Evolutionary conservation across 768 basidiomycete species (phyloP).

Genomic region (Mrakia hoshinonis): DNA sequence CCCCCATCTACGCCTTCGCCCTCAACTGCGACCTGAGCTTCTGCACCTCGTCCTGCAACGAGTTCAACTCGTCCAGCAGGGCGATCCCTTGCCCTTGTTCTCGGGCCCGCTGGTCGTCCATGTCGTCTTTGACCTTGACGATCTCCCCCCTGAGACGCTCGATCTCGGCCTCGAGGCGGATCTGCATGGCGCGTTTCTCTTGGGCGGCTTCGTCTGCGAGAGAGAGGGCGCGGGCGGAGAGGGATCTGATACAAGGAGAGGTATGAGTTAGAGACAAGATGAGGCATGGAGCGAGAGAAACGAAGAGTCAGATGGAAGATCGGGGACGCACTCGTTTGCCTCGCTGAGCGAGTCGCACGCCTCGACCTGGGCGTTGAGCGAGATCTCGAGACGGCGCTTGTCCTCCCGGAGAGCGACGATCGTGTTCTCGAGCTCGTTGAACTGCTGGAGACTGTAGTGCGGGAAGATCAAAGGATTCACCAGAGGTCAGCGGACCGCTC

Average conservation of each 20-base stretch:
- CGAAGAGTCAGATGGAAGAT: not conserved
- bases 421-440: constrained; percentile 36
- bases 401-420: constrained; percentile 32
- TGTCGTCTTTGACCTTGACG: constrained; percentile 52
- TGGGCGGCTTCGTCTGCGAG: constrained; percentile 58
- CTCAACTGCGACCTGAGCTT: constrained; percentile 23
- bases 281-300: too few species aligned
- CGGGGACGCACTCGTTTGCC: constrained; percentile 52
- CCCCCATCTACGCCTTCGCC: too few species aligned
- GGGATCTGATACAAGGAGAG: too few species aligned
- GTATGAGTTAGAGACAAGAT: too few species aligned
- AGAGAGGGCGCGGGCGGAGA: constrained; percentile 62
- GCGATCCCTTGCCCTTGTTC: constrained; percentile 76
- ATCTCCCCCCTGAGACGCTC: constrained; percentile 59
- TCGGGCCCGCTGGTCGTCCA: constrained; percentile 51
- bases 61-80: constrained; percentile 79
- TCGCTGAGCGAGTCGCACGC: constrained; percentile 63
- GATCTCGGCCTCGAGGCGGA: constrained; percentile 41
- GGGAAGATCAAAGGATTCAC: too few species aligned
- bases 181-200: constrained; percentile 49
- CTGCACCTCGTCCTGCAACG: constrained; percentile 54
- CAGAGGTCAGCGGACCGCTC: not conserved
- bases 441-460: constrained; percentile 31
- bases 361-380: constrained; percentile 63
- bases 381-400: constrained; percentile 35